These are phyloP conservation scores for Tricholoma flavovirens DNA, from an alignment of 768 basidiomycete species.

Conservation along the genomic window DNA sequence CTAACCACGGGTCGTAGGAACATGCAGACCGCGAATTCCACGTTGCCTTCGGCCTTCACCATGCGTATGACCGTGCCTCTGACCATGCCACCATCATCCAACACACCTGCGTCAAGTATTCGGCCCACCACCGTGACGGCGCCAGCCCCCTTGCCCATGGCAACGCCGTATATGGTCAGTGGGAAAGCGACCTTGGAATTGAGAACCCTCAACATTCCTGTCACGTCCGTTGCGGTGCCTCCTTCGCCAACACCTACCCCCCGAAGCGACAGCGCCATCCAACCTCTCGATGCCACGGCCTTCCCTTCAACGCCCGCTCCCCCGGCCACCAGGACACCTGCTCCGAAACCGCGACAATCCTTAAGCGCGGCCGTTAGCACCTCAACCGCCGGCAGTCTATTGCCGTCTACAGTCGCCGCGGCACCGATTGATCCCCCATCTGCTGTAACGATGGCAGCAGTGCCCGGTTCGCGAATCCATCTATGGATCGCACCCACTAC, in stretches of 20 bases:
- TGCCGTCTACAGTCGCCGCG: not conserved
- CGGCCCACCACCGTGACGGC: not conserved
- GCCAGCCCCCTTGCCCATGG: not conserved
- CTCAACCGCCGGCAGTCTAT: not conserved
- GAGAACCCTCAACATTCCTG: not conserved
- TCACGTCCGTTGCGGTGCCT: not conserved
- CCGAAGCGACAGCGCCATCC: not conserved
- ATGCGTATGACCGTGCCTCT: not conserved
- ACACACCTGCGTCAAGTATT: not conserved
- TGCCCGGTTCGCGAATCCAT: not conserved
- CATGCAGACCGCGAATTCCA: not conserved
- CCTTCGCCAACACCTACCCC: not conserved
- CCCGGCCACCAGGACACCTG: not conserved
- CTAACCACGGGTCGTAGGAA: not conserved
- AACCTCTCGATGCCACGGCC: not conserved
- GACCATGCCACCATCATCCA: not conserved
- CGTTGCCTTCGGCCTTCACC: not conserved
- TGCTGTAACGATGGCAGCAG: too few relatives aligned
- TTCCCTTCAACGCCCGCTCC: not conserved
- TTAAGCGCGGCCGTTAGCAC: not conserved
- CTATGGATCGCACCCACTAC: too few relatives aligned
- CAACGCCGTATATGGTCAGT: not conserved
- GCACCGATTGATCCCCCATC: not conserved
- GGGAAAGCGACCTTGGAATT: not conserved
- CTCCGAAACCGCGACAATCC: not conserved